Conservation (phyloP, 1,139 yeast genomes). For the Taphrina pruni region DNA sequence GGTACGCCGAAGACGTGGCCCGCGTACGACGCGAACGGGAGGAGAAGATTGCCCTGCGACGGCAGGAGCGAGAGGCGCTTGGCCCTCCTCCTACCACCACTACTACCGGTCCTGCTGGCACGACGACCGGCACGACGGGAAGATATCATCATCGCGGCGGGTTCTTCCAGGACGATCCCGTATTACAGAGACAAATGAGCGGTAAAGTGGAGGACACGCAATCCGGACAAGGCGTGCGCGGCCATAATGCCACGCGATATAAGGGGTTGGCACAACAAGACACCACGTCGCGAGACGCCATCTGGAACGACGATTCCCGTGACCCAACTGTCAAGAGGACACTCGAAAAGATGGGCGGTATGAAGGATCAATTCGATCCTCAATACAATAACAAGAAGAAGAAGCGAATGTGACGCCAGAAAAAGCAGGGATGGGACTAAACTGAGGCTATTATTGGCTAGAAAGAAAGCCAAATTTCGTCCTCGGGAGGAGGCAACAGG, state of each 20-base stretch:
- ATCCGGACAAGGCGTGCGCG: constrained; percentile 12
- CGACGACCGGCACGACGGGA: constrained; percentile 47
- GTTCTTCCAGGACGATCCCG: constrained; percentile 49
- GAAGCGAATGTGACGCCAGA: not conserved
- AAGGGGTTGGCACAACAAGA: constrained; percentile 20
- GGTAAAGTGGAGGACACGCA: constrained; percentile 21
- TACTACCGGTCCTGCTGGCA: too few species aligned
- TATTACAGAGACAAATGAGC: not conserved
- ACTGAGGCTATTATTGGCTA: not conserved
- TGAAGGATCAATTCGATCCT: constrained; percentile 4
- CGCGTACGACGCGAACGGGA: constrained; percentile 43
- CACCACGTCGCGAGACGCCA: constrained; percentile 10
- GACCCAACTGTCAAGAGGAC: constrained; percentile 8
- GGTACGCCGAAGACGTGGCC: constrained; percentile 46
- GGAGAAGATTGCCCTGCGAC: constrained; percentile 40
- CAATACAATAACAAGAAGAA: not conserved
- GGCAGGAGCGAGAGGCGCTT: constrained; percentile 3
- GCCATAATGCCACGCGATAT: constrained; percentile 7
- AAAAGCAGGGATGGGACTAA: too few species aligned
- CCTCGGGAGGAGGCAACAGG: constrained; percentile 20
- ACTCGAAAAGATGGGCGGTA: constrained; percentile 16
- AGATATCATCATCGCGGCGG: constrained; percentile 53
- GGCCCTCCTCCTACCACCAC: not conserved
- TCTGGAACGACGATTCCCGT: constrained; percentile 4
- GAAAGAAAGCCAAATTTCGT: constrained; percentile 23